Evolutionary conservation across 306 rosid species (phyloP), one percentile per base, ranked within the genome.

Genomic region (Acmispon strigosus): DNA sequence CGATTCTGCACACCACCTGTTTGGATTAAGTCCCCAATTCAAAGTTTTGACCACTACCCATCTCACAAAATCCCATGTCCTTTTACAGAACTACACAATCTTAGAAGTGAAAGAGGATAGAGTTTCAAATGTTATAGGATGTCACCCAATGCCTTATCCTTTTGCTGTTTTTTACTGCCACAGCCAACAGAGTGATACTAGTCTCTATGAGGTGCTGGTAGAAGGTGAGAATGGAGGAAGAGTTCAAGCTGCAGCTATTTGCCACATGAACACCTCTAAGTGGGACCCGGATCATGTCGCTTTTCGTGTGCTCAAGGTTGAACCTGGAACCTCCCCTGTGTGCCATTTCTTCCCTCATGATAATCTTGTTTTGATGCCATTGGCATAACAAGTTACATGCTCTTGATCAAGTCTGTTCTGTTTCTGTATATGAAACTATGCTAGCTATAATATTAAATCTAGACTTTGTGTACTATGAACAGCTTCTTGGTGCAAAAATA

Each of bases 251-350:
- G 76, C 75, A 15, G 94, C 95, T 20, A 71, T 92, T 41, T 89
- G 96, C 54, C 96, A 92, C 75, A 82, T 89, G 96, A 92, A 92
- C 76, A 92, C 98, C 3, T 87, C 96, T 10, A 81, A 67, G 56
- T 86, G 96, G 92, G 87, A 89, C 67, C 61, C 22, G 8, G 84
- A 80, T 24, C 92, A 89, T 15, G 84, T 78, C 34, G 76, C 94
- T 0, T 87, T 92, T 72, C 78, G 39, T 0, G 86, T 89, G 34
- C 92, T 92, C 32, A 55, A 81, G 36, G 72, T 83, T 48, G 15
- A 78, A 24, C 90, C 88, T 0, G 84, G 96, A 52, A 85, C 74
- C 17, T 86, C 87, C 18, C 91, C 86, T 6, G 90, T 92, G 1
- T 89, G 98, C 62, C 94, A 92, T 78, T 92, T 92, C 78, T 84